Evolutionary conservation across 2,329 filamentous ascomycete genomes (phyloP), one percentile per base, ranked within the genome.

Genomic region (Parascedosporium putredinis): DNA sequence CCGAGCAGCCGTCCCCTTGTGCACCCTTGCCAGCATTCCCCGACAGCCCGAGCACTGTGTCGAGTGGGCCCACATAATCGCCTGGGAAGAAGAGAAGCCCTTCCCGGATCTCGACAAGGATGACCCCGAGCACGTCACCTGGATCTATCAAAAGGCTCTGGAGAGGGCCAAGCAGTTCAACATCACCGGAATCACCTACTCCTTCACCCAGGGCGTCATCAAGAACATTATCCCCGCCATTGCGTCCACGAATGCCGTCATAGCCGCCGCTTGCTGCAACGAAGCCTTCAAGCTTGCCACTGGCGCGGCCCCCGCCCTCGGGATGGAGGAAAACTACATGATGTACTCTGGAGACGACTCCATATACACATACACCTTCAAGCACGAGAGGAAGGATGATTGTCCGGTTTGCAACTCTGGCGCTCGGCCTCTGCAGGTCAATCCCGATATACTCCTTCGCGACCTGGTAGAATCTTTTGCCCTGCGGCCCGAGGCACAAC

Each of bases 221-320:
- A 98, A 98, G 69, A 98, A 98, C 67, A 98, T 98, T 66, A 98
- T 98, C 54, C 93, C 93, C 0, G 94, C 93, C 24, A 98, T 98
- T 60, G 93, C 93, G 16, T 95, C 89, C 1, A 98, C 93, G 5
- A 98, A 98, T 63, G 91, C 93, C 51, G 93, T 98, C 58, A 86
- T 98, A 55, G 93, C 93, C 1, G 93, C 91, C 1, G 85, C 87
- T 48, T 97, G 91, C 67, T 97, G 93, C 67, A 97, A 95, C 56
- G 93, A 98, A 67, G 91, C 90, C 2, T 82, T 97, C 69, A 98
- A 98, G 69, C 87, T 98, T 54, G 86, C 85, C 38, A 95, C 88
- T 12, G 81, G 76, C 45, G 80, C 84, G 33, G 93, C 91, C 27
- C 88, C 91, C 0, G 84, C 82, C 55, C 74, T 98, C 14, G 86